Evolutionary conservation across 805 yeast species (phyloP), one percentile per base, ranked within the genome.

Genomic region (Dipodascus albidus): DNA sequence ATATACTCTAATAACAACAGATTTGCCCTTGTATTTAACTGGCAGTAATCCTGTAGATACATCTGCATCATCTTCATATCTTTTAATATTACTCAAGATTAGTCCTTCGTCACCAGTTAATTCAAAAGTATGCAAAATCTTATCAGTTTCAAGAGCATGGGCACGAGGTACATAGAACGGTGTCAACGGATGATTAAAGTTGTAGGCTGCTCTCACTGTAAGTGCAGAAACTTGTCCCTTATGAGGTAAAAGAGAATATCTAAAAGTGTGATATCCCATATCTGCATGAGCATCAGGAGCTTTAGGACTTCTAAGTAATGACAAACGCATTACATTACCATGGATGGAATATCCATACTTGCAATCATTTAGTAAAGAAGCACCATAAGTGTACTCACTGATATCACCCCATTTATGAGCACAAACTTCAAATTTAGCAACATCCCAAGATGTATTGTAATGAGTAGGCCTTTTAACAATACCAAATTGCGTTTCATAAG

Each of bases 201-300:
- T 84, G 69, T 83, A 79, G 0, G 87, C 96, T 49, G 83, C 75
- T 55, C 79, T 77, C 14, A 91, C 90, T 2, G 88, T 81, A 22
- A 80, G 79, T 1, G 75, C 65, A 8, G 79, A 74, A 50, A 91
- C 71, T 0, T 77, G 68, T 2, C 96, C 96, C 20, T 64, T 60
- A 67, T 91, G 99, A 2, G 98, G 97, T 55, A 79, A 77, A 38
- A 91, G 68, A 0, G 95, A 95, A 68, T 90, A 93, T 57, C 81
- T 81, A 71, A 93, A 85, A 54, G 72, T 73, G 67, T 91, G 99
- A 19, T 70, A 64, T 2, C 96, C 98, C 86, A 93, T 88, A 67
- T 91, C 99, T 6, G 98, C 97, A 64, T 81, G 76, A 6, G 83
- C 90, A 75, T 91, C 99, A 0, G 99, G 99, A 20, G 88, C 86